phyloP scores from a whole-genome alignment of 2,329 filamentous ascomycete species.

The Pseudogymnoascus sp. region DNA sequence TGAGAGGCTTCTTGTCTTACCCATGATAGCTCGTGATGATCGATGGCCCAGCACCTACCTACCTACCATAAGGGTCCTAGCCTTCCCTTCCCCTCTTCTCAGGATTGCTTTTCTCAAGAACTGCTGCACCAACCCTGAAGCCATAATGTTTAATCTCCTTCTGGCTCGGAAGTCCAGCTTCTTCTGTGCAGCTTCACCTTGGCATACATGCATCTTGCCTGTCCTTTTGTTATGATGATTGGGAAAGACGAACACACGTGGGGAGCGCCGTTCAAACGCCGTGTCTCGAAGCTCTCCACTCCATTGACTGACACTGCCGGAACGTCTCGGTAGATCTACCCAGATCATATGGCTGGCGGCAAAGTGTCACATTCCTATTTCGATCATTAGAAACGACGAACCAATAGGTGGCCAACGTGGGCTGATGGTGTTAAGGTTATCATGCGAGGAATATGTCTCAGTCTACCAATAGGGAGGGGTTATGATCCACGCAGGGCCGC shows the following conservation, averaged over 20 bases:
- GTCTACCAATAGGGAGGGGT: background rate
- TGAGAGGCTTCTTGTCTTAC: slow-evolving; percentile 4
- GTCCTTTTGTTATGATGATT: background rate
- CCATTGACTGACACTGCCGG: background rate
- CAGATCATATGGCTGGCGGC: background rate
- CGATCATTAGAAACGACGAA: slow-evolving; percentile 3
- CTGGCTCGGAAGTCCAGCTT: background rate
- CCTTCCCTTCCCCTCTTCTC: background rate
- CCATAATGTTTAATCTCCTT: slow-evolving; percentile 5
- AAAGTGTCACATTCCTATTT: slow-evolving; percentile 4
- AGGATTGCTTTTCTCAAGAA: background rate
- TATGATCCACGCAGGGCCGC: slow-evolving; percentile 5
- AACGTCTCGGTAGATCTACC: slow-evolving; percentile 3
- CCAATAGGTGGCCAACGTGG: slow-evolving; percentile 6
- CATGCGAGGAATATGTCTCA: slow-evolving; percentile 3
- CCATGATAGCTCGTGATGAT: slow-evolving; percentile 3
- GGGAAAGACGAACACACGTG: background rate
- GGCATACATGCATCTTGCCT: background rate
- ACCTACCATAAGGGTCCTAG: slow-evolving; percentile 2
- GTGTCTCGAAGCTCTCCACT: background rate
- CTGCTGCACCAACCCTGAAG: background rate
- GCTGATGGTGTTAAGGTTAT: background rate
- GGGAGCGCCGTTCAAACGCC: background rate
- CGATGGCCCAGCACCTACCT: background rate
- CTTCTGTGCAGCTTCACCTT: background rate